Conservation (phyloP, 2,329 filamentous ascomycete species). For the Aspergillaceae sp. region DNA sequence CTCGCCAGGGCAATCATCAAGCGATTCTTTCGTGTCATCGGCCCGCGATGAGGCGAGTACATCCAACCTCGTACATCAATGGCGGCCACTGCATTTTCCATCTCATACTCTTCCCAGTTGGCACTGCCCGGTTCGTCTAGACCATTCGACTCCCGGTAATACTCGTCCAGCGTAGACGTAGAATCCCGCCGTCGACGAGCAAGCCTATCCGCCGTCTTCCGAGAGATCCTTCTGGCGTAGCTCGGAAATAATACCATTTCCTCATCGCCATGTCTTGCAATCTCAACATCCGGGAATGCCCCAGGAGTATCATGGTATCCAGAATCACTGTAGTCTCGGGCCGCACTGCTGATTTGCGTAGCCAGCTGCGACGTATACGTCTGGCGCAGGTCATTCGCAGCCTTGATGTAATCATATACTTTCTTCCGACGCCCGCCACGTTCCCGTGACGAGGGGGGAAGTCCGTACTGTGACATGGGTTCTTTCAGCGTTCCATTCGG, state of each 20-base stretch:
- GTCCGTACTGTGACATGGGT: constrained; percentile 18
- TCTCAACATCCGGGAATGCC: constrained; percentile 75
- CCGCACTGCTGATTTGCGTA: constrained; percentile 33
- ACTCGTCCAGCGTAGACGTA: constrained; percentile 30
- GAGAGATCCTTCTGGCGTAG: constrained; percentile 69
- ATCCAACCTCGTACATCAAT: constrained; percentile 95
- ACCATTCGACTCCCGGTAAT: constrained; percentile 31
- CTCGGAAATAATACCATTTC: constrained; percentile 94
- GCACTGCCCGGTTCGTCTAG: constrained; percentile 63
- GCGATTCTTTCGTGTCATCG: constrained; percentile 78
- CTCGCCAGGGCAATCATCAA: constrained; percentile 78
- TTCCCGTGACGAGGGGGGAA: constrained; percentile 32
- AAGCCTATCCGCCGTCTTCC: constrained; percentile 27
- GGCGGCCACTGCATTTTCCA: constrained; percentile 78
- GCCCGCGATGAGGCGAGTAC: constrained; percentile 75
- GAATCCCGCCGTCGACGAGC: constrained; percentile 18
- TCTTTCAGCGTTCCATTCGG: constrained; percentile 10
- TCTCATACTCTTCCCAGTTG: constrained; percentile 71
- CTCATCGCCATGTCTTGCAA: constrained; percentile 69
- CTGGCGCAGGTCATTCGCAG: constrained; percentile 63
- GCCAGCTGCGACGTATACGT: constrained; percentile 52
- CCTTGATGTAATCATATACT: constrained; percentile 63
- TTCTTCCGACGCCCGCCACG: constrained; percentile 67
- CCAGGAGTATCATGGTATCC: constrained; percentile 55
- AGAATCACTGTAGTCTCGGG: constrained; percentile 30